Percentiles rank a stretch among this genome's conserved stretches.
phyloP scores from a whole-genome alignment of 768 basidiomycete species.

The Boletus rufocinnamomeus region DNA sequence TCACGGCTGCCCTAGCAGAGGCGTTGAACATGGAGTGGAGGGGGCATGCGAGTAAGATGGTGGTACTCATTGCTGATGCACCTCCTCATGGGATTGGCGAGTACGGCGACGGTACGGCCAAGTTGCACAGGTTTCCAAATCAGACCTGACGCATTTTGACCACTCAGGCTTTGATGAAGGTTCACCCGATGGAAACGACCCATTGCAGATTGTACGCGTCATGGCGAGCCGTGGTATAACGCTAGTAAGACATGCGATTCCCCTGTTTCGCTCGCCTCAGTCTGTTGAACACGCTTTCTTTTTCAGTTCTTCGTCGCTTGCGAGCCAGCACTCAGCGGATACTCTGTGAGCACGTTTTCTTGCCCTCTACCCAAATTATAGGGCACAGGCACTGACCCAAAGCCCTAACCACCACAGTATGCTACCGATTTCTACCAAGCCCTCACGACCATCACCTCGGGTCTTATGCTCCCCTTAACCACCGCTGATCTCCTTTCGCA shows the following conservation, averaged over 20 bases:
- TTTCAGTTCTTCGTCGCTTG: constrained; percentile 97
- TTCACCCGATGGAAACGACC: constrained; percentile 93
- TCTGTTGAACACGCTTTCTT: constrained; percentile 6
- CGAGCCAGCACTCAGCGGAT: constrained; percentile 93
- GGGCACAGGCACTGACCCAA: constrained; percentile 8
- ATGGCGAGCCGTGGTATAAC: constrained; percentile 94
- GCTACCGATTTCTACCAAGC: constrained; percentile 96
- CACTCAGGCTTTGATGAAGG: constrained; percentile 84
- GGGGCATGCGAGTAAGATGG: constrained; percentile 86
- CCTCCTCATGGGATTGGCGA: constrained; percentile 98
- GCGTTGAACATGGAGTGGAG: constrained; percentile 92
- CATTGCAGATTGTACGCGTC: constrained; percentile 77
- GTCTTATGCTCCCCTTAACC: constrained; percentile 93
- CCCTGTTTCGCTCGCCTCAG: constrained; percentile 1
- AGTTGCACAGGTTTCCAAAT: background rate
- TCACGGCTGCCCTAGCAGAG: constrained; percentile 90
- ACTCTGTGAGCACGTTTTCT: constrained; percentile 58
- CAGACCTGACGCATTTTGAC: constrained; percentile 16
- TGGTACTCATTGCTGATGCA: constrained; percentile 95
- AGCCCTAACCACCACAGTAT: constrained; percentile 51
- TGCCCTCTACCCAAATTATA: constrained; percentile 19
- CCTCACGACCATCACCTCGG: constrained; percentile 89
- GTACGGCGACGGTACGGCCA: constrained; percentile 82
- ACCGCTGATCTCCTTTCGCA: constrained; percentile 93
- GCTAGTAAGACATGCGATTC: constrained; percentile 53